Evolutionary conservation across 2,329 filamentous ascomycete species (phyloP), one percentile per base, ranked within the genome.

Genomic region (Zalaria obscura): DNA sequence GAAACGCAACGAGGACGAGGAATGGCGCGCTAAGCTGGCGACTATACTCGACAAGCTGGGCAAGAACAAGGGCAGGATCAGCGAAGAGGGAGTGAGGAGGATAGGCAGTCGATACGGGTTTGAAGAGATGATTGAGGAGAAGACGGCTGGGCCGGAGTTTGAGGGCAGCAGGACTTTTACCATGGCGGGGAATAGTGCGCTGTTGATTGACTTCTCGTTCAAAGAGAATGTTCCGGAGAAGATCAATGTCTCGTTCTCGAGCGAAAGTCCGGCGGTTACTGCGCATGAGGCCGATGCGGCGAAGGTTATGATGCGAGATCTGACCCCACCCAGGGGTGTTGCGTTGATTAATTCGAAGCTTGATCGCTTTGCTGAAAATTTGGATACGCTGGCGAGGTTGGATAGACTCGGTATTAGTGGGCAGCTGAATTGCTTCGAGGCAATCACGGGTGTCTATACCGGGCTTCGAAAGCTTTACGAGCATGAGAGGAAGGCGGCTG

Each of bases 341-440:
- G 76, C 74, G 48, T 73, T 78, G 25, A 65, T 86, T 45, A 83
- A 80, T 36, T 81, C 84, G 53, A 77, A 70, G 5, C 65, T 91
- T 27, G 78, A 82, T 45, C 66, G 67, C 8, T 91, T 91, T 53
- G 75, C 80, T 0, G 66, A 67, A 28, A 88, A 88, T 54, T 66
- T 93, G 31, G 76, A 83, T 52, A 72, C 74, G 31, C 63, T 91
- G 29, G 77, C 82, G 3, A 69, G 62, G 4, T 61, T 87, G 42
- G 85, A 91, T 55, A 79, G 76, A 50, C 68, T 89, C 40, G 86
- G 83, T 57, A 70, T 76, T 25, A 66, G 72, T 27, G 77, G 76
- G 1, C 73, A 73, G 4, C 68, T 89, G 5, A 84, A 84, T 51
- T 83, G 83, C 56, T 82, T 84, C 55, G 81, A 86, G 55, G 84